Percentiles rank a stretch among this genome's conserved stretches.
These are phyloP conservation scores for Fusarium haematococcum DNA, from an alignment of 2,329 filamentous ascomycete species.

Conservation along the genomic window DNA sequence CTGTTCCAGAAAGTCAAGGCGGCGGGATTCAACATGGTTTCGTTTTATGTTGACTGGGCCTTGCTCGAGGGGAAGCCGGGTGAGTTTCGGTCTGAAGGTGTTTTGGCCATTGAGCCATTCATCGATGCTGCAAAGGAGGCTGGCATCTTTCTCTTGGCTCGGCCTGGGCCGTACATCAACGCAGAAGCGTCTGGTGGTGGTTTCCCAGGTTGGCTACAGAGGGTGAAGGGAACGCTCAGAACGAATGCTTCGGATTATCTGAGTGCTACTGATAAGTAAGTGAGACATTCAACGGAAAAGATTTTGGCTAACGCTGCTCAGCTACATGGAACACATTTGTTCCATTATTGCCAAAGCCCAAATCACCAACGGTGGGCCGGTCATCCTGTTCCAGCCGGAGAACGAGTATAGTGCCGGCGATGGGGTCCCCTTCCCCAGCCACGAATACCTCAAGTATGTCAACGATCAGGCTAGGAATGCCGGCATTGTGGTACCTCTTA, in stretches of 20 bases:
- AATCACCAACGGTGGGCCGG: conserved; percentile 84
- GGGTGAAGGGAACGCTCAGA: conserved; percentile 72
- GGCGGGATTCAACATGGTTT: conserved; percentile 82
- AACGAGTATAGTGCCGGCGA: conserved; percentile 77
- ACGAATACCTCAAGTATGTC: conserved; percentile 77
- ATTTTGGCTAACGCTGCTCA: background rate
- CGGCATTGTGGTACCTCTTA: conserved; percentile 79
- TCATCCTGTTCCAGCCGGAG: conserved; percentile 84
- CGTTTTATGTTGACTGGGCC: conserved; percentile 85
- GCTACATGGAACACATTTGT: conserved; percentile 68
- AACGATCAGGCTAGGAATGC: conserved; percentile 75
- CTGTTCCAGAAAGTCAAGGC: conserved; percentile 87
- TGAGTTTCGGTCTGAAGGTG: conserved; percentile 75
- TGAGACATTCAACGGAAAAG: background rate
- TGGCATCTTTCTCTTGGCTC: conserved; percentile 81
- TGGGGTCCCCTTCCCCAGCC: conserved; percentile 70
- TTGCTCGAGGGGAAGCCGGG: conserved; percentile 80
- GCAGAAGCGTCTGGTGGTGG: conserved; percentile 82
- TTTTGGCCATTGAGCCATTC: conserved; percentile 80
- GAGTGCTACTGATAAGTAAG: conserved; percentile 73
- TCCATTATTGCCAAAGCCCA: conserved; percentile 78
- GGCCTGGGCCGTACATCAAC: conserved; percentile 82
- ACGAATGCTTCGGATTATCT: conserved; percentile 73
- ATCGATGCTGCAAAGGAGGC: conserved; percentile 79
- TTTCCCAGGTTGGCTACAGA: conserved; percentile 83